Evolutionary conservation across 805 yeast species (phyloP).

Genomic region (Yamadazyma olivae): DNA sequence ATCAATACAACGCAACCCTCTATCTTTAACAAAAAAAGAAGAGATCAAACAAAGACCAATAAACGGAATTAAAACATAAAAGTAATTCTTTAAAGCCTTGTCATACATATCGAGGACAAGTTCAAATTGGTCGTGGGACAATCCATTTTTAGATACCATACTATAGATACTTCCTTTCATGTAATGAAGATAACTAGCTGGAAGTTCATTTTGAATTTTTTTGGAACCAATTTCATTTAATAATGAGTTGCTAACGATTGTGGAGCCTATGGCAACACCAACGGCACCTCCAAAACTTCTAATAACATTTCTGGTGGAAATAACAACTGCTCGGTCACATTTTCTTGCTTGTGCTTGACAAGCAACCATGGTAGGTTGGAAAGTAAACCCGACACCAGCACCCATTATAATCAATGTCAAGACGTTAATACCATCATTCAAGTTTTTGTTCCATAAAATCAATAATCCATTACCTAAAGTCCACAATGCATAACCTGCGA

Average conservation of each 20-base stretch:
- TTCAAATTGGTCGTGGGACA: conserved; percentile 16
- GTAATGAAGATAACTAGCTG: conserved; percentile 17
- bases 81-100: conserved; percentile 28
- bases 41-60: conserved; percentile 30
- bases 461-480: conserved; percentile 39
- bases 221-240: conserved; percentile 17
- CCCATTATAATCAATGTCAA: conserved; percentile 17
- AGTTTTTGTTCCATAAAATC: conserved; percentile 24
- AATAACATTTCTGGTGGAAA: conserved; percentile 53
- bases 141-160: conserved; percentile 17
- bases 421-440: conserved; percentile 30
- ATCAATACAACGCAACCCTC: conserved; percentile 36
- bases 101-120: conserved; percentile 28
- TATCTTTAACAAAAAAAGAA: conserved; percentile 29
- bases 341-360: conserved; percentile 51
- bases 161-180: conserved; percentile 23
- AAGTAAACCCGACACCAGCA: conserved; percentile 48
- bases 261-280: conserved; percentile 49
- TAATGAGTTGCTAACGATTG: conserved; percentile 35
- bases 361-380: conserved; percentile 57
- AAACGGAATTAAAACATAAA: conserved; percentile 34
- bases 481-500: conserved; percentile 44
- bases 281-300: conserved; percentile 63
- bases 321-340: conserved; percentile 57
- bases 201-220: conserved; percentile 4